Conservation (phyloP, 306 rosid genomes). For the Senna siamea region DNA sequence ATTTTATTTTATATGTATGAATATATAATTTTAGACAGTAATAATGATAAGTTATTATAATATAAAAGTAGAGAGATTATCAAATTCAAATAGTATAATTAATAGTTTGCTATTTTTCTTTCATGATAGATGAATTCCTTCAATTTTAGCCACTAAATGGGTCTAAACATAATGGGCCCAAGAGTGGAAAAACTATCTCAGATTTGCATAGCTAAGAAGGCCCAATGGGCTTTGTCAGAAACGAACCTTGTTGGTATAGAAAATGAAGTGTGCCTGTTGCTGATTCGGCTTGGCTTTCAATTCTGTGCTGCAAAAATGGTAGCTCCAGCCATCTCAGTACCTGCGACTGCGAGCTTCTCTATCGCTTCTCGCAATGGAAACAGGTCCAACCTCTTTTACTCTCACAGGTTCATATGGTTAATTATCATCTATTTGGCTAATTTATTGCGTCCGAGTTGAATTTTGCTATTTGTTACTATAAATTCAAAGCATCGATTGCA, state of each 20-base stretch:
- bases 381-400: slow-evolving; percentile 38
- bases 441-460: neutral
- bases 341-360: slow-evolving; percentile 63
- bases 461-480: neutral
- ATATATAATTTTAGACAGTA: no score
- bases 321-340: slow-evolving; percentile 58
- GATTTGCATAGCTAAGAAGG: no score
- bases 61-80: no score
- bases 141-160: neutral
- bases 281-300: neutral
- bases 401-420: slow-evolving; percentile 51
- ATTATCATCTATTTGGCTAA: neutral
- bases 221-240: slow-evolving; percentile 32
- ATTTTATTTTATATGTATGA: no score
- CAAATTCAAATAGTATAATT: no score
- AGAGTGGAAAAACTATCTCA: no score
- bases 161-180: neutral
- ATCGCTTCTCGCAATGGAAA: slow-evolving; percentile 55
- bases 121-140: no score
- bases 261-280: neutral
- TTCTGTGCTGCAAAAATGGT: slow-evolving; percentile 47
- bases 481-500: slow-evolving; percentile 10
- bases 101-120: no score
- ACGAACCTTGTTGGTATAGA: neutral
- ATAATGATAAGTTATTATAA: no score